Percentiles rank a stretch among this genome's conserved stretches.
Evolutionary conservation across 192 early-diverging fungal species (phyloP).

Genomic region (Cetraspora pellucida): DNA sequence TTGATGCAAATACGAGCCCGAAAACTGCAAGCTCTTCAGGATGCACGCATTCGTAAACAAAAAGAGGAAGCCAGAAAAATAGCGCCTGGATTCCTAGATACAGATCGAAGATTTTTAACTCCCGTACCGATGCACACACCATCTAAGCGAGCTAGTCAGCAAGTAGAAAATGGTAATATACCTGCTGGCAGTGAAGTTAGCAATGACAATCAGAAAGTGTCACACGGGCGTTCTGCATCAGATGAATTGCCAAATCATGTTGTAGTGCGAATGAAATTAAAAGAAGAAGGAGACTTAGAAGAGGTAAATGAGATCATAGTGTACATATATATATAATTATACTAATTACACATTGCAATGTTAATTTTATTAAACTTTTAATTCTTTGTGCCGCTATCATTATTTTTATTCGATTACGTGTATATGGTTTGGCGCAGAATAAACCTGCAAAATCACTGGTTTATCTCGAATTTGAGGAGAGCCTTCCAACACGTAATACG

Average conservation of each 20-base stretch:
- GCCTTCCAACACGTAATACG: slow-evolving; percentile 62
- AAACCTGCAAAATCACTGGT: slow-evolving; percentile 43
- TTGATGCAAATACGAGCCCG: slow-evolving; percentile 39
- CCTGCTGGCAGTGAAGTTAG: not conserved
- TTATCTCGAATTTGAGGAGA: slow-evolving; percentile 68
- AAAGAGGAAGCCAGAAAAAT: slow-evolving; percentile 63
- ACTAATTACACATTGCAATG: not conserved
- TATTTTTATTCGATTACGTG: not conserved
- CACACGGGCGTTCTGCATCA: slow-evolving; percentile 2
- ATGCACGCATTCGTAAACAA: slow-evolving; percentile 50
- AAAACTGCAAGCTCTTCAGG: slow-evolving; percentile 40
- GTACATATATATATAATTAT: not conserved
- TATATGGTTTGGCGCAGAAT: not conserved
- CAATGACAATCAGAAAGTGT: not conserved
- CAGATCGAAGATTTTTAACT: slow-evolving; percentile 59
- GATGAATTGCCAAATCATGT: slow-evolving; percentile 13
- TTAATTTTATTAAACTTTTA: too few relatives aligned
- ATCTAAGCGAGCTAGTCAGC: not conserved
- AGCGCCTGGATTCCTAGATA: slow-evolving; percentile 66
- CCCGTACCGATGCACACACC: slow-evolving; percentile 43
- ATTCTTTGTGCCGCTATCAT: too few relatives aligned
- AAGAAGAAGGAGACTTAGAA: not conserved
- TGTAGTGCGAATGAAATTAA: slow-evolving; percentile 1
- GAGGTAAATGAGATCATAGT: not conserved
- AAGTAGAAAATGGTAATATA: not conserved